Conservation (phyloP, 768 basidiomycete species). For the Ephemerocybe angulata region DNA sequence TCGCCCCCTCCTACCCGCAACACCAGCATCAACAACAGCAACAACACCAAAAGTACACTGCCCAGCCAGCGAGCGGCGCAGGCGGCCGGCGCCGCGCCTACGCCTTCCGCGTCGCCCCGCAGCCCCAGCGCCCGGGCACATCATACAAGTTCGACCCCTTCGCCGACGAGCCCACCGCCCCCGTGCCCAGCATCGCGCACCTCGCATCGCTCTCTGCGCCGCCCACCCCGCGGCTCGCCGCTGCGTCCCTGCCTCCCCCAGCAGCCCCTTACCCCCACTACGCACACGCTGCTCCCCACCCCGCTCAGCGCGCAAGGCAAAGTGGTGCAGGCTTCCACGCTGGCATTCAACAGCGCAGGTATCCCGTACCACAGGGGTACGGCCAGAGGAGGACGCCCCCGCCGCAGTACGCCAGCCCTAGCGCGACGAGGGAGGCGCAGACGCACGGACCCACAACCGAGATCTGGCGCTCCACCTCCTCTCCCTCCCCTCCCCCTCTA, state of each 20-base stretch:
- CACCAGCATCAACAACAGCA: too few species aligned
- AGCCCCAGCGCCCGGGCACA: conserved; percentile 6
- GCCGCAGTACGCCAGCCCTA: too few species aligned
- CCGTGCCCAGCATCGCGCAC: conserved; percentile 5
- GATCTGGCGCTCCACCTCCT: conserved; percentile 17
- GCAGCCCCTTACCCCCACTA: neutral
- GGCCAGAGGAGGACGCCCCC: neutral
- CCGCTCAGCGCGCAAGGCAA: neutral
- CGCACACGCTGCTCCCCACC: neutral
- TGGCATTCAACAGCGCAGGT: neutral
- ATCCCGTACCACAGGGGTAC: too few species aligned
- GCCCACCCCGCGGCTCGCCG: conserved; percentile 8
- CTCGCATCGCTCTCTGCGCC: conserved; percentile 8
- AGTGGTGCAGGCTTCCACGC: neutral
- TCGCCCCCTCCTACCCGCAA: conserved; percentile 13
- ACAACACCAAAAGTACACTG: conserved; percentile 1
- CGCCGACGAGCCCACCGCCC: conserved; percentile 26
- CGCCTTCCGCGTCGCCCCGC: neutral
- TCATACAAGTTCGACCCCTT: conserved; percentile 32
- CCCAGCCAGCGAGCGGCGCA: conserved; percentile 3
- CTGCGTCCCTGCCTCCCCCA: neutral
- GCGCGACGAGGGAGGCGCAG: too few species aligned
- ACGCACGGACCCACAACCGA: conserved; percentile 17
- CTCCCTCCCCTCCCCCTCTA: too few species aligned
- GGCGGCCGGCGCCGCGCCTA: conserved; percentile 3